phyloP scores from a whole-genome alignment of 192 early-diverging fungal species.

The Coemansia furcata region DNA sequence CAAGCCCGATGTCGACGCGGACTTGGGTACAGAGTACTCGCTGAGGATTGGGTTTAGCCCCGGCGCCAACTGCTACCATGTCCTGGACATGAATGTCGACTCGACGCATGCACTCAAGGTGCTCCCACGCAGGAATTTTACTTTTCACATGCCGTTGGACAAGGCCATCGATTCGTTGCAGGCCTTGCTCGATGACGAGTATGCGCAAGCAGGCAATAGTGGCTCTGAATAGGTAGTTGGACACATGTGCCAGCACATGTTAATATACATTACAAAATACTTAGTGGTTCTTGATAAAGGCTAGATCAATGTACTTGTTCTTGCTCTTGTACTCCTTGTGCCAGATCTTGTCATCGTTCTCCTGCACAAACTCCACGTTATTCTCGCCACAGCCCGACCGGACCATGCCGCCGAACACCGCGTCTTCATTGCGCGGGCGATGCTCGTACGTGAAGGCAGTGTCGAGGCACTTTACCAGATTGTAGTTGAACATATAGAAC shows the following conservation, averaged over 20 bases:
- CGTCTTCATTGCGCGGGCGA: slow-evolving; percentile 29
- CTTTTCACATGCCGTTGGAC: slow-evolving; percentile 77
- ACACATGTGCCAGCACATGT: neutral
- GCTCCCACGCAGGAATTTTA: slow-evolving; percentile 83
- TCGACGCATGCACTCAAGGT: slow-evolving; percentile 78
- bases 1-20: slow-evolving; percentile 51
- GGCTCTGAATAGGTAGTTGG: neutral
- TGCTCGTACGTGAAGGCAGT: slow-evolving; percentile 18
- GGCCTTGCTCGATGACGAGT: slow-evolving; percentile 50
- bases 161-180: slow-evolving; percentile 63
- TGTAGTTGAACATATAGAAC: slow-evolving; percentile 50
- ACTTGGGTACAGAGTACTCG: slow-evolving; percentile 72
- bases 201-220: neutral
- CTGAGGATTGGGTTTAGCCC: slow-evolving; percentile 86
- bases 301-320: slow-evolving; percentile 46
- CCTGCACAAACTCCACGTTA: slow-evolving; percentile 24
- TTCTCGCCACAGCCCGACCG: slow-evolving; percentile 34
- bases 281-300: slow-evolving; percentile 42
- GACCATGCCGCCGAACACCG: slow-evolving; percentile 51
- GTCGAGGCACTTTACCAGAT: slow-evolving; percentile 30
- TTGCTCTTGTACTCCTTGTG: slow-evolving; percentile 40
- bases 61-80: slow-evolving; percentile 86
- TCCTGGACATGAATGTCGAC: slow-evolving; percentile 86
- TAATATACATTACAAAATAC: neutral
- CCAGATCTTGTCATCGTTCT: slow-evolving; percentile 45